These are phyloP conservation scores for Mimosa bimucronata DNA, from an alignment of 306 rosid species.

Conservation along the genomic window DNA sequence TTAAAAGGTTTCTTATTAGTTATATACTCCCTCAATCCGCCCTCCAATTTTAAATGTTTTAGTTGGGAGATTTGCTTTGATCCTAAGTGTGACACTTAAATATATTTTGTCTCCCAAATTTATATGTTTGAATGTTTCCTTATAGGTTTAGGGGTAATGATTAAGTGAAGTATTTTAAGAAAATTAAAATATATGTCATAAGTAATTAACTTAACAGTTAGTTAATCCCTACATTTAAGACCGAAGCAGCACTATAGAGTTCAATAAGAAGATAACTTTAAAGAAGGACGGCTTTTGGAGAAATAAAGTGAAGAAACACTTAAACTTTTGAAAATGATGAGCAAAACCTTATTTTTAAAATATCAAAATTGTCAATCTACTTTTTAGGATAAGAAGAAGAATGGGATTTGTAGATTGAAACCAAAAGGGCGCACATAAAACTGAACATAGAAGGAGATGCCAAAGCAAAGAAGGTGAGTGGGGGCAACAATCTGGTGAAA, in stretches of 20 bases:
- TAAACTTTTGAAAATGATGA: not conserved
- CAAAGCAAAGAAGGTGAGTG: not conserved
- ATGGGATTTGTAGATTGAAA: not conserved
- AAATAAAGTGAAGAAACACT: not conserved
- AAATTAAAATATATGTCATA: no score
- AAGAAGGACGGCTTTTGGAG: not conserved
- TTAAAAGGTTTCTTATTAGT: not conserved
- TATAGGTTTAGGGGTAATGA: no score
- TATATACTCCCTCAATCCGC: no score
- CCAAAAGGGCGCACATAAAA: not conserved
- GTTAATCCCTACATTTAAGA: no score
- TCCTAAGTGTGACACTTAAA: no score
- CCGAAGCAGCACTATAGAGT: not conserved
- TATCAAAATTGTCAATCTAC: not conserved
- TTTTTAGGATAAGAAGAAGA: not conserved
- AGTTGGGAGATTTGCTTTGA: no score
- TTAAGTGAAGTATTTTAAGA: no score
- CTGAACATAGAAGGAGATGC: not conserved
- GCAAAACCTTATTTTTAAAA: not conserved
- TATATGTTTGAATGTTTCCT: no score
- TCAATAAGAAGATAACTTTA: not conserved
- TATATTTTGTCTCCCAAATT: no score
- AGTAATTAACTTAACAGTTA: no score
- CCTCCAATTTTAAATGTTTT: no score
- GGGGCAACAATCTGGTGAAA: constrained; percentile 22